Conservation (phyloP, 2,329 filamentous ascomycete species). For the Botrytis sinoallii region DNA sequence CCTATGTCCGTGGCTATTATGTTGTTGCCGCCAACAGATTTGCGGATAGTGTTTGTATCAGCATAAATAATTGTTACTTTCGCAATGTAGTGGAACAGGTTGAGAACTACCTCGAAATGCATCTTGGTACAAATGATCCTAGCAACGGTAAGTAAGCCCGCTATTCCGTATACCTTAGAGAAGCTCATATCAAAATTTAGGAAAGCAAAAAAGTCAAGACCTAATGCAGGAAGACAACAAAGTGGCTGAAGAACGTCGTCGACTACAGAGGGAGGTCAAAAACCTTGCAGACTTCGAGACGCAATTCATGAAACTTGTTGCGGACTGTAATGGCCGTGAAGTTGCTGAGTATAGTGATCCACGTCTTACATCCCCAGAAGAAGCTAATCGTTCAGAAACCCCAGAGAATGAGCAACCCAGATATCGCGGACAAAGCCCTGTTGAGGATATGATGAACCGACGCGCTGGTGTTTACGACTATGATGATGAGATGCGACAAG, state of each 20-base stretch:
- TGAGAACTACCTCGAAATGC: conserved; percentile 19
- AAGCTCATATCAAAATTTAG: too few species aligned
- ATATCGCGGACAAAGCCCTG: not conserved
- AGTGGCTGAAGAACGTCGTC: not conserved
- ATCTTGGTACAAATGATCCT: conserved; percentile 23
- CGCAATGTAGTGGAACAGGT: conserved; percentile 18
- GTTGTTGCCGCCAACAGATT: conserved; percentile 63
- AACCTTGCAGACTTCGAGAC: not conserved
- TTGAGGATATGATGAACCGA: not conserved
- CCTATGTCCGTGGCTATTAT: conserved; percentile 67
- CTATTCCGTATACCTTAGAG: too few species aligned
- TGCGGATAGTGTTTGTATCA: conserved; percentile 46
- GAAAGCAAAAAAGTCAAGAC: too few species aligned
- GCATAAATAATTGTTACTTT: conserved; percentile 22
- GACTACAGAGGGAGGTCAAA: not conserved
- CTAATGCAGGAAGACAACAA: conserved; percentile 4
- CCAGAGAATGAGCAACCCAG: too few species aligned
- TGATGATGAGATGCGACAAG: not conserved
- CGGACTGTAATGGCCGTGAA: not conserved
- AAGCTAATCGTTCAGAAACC: not conserved
- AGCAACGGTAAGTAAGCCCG: too few species aligned
- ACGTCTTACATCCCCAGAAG: not conserved
- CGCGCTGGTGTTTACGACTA: not conserved
- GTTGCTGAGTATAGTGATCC: not conserved
- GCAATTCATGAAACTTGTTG: not conserved